These are phyloP conservation scores for Sporobolomyces roseus DNA, from an alignment of 768 basidiomycete genomes.

Conservation along the genomic window DNA sequence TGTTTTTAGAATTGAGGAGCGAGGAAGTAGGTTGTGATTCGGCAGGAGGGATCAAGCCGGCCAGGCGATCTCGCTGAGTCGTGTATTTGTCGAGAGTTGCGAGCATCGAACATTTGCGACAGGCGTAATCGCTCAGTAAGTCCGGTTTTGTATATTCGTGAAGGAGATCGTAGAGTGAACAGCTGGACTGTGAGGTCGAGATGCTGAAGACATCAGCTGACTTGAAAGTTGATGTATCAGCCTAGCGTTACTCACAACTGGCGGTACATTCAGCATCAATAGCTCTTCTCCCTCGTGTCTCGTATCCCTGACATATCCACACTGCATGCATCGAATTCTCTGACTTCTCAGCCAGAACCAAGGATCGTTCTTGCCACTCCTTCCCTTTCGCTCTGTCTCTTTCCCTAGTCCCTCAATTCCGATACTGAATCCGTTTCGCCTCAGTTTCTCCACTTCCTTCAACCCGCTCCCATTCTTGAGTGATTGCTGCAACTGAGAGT, in stretches of 20 bases:
- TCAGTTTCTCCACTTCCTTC: background rate
- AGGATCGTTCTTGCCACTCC: slow-evolving; percentile 56
- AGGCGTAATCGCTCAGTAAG: slow-evolving; percentile 75
- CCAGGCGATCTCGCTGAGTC: slow-evolving; percentile 62
- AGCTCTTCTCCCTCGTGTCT: slow-evolving; percentile 87
- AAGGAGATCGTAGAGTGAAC: slow-evolving; percentile 74
- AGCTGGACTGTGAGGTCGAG: slow-evolving; percentile 55
- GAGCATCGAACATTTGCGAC: slow-evolving; percentile 80
- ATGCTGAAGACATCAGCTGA: slow-evolving; percentile 1
- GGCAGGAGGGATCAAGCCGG: slow-evolving; percentile 38
- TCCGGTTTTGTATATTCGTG: slow-evolving; percentile 86
- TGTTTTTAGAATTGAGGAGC: slow-evolving; percentile 27
- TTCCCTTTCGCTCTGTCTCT: background rate
- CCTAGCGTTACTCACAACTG: slow-evolving; percentile 54
- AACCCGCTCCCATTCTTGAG: no score
- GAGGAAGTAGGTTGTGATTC: background rate
- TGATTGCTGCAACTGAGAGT: slow-evolving; percentile 50
- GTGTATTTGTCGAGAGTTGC: slow-evolving; percentile 67
- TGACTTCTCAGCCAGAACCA: slow-evolving; percentile 91
- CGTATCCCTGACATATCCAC: slow-evolving; percentile 73
- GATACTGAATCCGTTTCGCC: background rate
- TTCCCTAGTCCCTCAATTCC: background rate
- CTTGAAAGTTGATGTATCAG: background rate
- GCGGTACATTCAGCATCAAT: slow-evolving; percentile 72
- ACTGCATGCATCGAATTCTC: slow-evolving; percentile 75